Percentiles rank a stretch among this genome's conserved stretches.
Conservation (phyloP, 169 alveolate species). For the Plasmodium knowlesi region DNA sequence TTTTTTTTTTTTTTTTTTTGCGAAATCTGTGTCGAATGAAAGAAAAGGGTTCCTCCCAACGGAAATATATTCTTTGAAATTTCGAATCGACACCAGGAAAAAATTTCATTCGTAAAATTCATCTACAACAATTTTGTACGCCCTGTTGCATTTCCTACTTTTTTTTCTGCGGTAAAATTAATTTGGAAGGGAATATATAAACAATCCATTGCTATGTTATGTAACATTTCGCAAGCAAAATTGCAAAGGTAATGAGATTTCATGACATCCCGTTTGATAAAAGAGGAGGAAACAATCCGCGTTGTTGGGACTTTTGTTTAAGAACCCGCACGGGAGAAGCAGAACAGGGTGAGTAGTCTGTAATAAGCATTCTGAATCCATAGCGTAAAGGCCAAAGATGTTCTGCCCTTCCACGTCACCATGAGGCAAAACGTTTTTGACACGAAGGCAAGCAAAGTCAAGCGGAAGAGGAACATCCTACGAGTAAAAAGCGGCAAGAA, state of each 20-base stretch:
- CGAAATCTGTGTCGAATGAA: background rate
- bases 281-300: background rate
- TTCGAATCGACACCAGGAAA: background rate
- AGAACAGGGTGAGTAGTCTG: background rate
- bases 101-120: background rate
- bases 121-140: constrained; percentile 5
- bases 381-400: background rate
- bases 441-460: background rate
- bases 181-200: background rate
- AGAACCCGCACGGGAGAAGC: background rate
- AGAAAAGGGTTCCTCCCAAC: background rate
- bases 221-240: background rate
- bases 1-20: background rate
- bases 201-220: background rate
- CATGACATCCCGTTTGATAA: background rate
- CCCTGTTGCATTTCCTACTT: background rate
- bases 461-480: constrained; percentile 51
- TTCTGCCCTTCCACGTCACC: background rate
- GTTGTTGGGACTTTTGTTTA: background rate
- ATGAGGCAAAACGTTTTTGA: constrained; percentile 59
- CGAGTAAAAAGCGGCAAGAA: constrained; percentile 20
- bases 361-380: background rate
- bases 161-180: background rate
- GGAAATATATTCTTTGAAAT: background rate
- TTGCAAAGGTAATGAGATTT: background rate